Conservation (phyloP, 2,329 filamentous ascomycete genomes). For the Exserohilum rostratum region DNA sequence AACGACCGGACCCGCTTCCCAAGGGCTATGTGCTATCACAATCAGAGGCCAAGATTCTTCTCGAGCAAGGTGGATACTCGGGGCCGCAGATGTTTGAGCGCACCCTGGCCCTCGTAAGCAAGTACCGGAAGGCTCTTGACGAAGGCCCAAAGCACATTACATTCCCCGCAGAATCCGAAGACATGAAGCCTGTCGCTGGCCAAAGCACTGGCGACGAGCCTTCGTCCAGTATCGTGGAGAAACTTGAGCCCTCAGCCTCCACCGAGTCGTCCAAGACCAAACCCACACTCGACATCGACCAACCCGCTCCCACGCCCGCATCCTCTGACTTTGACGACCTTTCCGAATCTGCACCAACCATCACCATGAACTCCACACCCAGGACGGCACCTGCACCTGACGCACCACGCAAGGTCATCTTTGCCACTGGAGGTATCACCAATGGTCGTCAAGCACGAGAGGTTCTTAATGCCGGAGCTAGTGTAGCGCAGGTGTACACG, state of each 20-base stretch:
- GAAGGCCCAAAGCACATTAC: slow-evolving; percentile 47
- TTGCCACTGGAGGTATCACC: slow-evolving; percentile 91
- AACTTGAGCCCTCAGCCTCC: slow-evolving; percentile 15
- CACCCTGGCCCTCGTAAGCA: slow-evolving; percentile 77
- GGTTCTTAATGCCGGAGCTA: slow-evolving; percentile 86
- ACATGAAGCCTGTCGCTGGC: slow-evolving; percentile 14
- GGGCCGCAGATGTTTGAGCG: slow-evolving; percentile 86
- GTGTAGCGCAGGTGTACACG: slow-evolving; percentile 91
- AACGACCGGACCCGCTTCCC: slow-evolving; percentile 73
- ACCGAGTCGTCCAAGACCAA: slow-evolving; percentile 16
- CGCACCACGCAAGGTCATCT: slow-evolving; percentile 73
- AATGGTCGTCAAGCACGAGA: slow-evolving; percentile 82
- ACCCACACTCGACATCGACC: slow-evolving; percentile 27
- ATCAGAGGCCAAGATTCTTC: slow-evolving; percentile 70
- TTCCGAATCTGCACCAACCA: slow-evolving; percentile 33
- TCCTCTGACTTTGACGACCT: slow-evolving; percentile 41
- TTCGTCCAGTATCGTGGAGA: slow-evolving; percentile 22
- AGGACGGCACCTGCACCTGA: slow-evolving; percentile 32
- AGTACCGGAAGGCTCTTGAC: slow-evolving; percentile 68
- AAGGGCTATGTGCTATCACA: slow-evolving; percentile 67
- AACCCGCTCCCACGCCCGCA: slow-evolving; percentile 22
- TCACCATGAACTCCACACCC: slow-evolving; percentile 26
- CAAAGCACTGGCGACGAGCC: slow-evolving; percentile 19
- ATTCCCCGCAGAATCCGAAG: slow-evolving; percentile 4
- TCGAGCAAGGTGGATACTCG: slow-evolving; percentile 86